Conservation (phyloP, 352 stramenopile species). For the Phytophthora vignae region DNA sequence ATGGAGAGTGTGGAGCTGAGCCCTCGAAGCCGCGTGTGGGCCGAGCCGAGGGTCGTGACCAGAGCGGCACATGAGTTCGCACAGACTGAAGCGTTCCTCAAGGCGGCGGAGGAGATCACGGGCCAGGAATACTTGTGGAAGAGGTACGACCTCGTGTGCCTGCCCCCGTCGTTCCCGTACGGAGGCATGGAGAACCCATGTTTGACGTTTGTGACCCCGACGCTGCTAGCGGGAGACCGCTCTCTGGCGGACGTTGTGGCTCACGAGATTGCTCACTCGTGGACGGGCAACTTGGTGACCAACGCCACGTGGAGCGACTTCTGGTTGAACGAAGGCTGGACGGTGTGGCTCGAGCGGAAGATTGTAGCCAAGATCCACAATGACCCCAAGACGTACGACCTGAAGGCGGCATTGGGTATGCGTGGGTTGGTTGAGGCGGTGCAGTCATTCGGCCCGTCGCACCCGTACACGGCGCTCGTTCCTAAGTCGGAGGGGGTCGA, state of each 20-base stretch:
- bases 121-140: slow-evolving; percentile 94
- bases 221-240: slow-evolving; percentile 93
- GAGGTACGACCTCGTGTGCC: slow-evolving; percentile 96
- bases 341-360: slow-evolving; percentile 96
- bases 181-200: slow-evolving; percentile 82
- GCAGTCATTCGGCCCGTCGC: slow-evolving; percentile 52
- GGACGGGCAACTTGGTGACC: slow-evolving; percentile 97
- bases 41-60: slow-evolving; percentile 93
- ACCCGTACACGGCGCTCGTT: slow-evolving; percentile 91
- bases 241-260: slow-evolving; percentile 96
- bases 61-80: slow-evolving; percentile 94
- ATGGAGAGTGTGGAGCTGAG: slow-evolving; percentile 91
- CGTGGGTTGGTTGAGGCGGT: slow-evolving; percentile 49
- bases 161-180: slow-evolving; percentile 94
- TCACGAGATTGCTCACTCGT: slow-evolving; percentile 97
- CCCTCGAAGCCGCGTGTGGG: slow-evolving; percentile 89
- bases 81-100: slow-evolving; percentile 95
- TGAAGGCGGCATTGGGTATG: slow-evolving; percentile 57
- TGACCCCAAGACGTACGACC: slow-evolving; percentile 53
- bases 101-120: slow-evolving; percentile 92
- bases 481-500: slow-evolving; percentile 86
- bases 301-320: slow-evolving; percentile 96
- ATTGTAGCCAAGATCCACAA: slow-evolving; percentile 85
- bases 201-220: slow-evolving; percentile 97
- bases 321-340: slow-evolving; percentile 99